Evolutionary conservation across 2,329 filamentous ascomycete species (phyloP).

Genomic region (Fragosphaeria purpurea): DNA sequence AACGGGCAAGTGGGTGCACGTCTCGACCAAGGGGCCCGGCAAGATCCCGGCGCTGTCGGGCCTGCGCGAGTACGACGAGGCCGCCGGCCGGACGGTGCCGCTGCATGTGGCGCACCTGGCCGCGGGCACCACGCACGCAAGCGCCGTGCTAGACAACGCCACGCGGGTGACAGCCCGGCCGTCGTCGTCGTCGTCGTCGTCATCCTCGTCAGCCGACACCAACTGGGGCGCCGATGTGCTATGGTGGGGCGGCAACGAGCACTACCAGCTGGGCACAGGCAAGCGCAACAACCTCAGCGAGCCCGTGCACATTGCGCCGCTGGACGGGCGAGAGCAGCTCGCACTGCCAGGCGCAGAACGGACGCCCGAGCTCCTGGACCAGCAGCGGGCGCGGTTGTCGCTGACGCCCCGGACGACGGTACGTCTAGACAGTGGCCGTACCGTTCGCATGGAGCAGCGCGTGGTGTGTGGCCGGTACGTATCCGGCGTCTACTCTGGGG

Average conservation of each 20-base stretch:
- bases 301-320: constrained; percentile 68
- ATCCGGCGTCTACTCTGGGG: constrained; percentile 67
- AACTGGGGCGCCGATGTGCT: constrained; percentile 85
- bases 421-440: constrained; percentile 56
- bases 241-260: constrained; percentile 93
- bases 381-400: constrained; percentile 57
- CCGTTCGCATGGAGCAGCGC: constrained; percentile 70
- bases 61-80: constrained; percentile 80
- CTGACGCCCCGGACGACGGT: constrained; percentile 69
- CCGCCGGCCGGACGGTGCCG: constrained; percentile 53
- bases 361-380: constrained; percentile 30
- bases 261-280: constrained; percentile 85
- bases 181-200: not conserved
- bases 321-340: constrained; percentile 37
- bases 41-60: constrained; percentile 79
- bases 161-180: constrained; percentile 48
- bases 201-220: constrained; percentile 54
- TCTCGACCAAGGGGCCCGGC: constrained; percentile 59
- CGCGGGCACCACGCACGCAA: constrained; percentile 69
- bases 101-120: constrained; percentile 67
- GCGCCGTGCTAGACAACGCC: constrained; percentile 75
- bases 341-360: too few species aligned
- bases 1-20: constrained; percentile 81
- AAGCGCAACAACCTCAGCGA: constrained; percentile 70
- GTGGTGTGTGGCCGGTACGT: constrained; percentile 78